phyloP scores from a whole-genome alignment of 2,329 filamentous ascomycete genomes.

The Rutstroemia sp. region DNA sequence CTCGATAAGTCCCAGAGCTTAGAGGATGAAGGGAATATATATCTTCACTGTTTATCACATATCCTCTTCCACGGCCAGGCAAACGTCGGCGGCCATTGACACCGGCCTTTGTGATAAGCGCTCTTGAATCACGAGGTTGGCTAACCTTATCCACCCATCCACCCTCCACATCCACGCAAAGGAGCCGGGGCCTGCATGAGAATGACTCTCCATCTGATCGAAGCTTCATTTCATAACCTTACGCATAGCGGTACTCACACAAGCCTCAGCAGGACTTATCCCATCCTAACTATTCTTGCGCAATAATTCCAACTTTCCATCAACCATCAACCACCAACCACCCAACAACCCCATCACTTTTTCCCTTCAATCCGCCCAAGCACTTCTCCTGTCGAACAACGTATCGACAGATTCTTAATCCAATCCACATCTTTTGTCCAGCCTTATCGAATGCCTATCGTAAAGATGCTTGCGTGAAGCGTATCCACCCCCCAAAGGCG shows the following conservation, averaged over 20 bases:
- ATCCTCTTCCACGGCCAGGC: background rate
- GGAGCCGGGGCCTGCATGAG: background rate
- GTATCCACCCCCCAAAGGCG: slow-evolving; percentile 1
- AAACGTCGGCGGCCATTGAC: background rate
- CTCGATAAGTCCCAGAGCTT: no score
- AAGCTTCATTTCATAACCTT: background rate
- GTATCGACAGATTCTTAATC: background rate
- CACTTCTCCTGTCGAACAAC: background rate
- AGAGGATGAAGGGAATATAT: background rate
- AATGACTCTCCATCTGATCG: background rate
- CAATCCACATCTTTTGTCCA: background rate
- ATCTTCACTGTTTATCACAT: background rate
- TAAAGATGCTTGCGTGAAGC: slow-evolving; percentile 5
- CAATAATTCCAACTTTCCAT: background rate
- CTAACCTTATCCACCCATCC: background rate
- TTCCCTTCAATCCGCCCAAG: background rate
- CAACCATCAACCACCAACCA: background rate
- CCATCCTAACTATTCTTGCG: background rate
- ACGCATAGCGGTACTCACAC: background rate
- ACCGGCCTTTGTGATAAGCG: background rate
- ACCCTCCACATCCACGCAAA: background rate
- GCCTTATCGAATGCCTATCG: background rate
- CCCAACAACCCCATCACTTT: background rate
- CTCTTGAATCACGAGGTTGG: background rate
- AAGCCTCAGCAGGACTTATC: background rate